Base-by-base conservation (phyloP, 192 early-diverging fungal species). In the Linnemannia schmuckeri region DNA sequence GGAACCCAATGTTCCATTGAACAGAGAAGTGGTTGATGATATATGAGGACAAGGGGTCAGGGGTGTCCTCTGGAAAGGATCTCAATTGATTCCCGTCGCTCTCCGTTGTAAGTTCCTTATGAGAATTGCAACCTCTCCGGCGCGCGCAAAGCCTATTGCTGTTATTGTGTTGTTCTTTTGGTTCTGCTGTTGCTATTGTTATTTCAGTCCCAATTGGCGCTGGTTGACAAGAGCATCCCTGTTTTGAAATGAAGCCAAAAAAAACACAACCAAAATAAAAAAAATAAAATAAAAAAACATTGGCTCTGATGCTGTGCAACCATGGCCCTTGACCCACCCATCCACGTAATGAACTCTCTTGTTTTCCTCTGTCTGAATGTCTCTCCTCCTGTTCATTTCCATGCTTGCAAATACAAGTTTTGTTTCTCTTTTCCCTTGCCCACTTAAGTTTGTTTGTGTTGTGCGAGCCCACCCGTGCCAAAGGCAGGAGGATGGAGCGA, bases 281-380 rank as follows among this genome's bases (percentile, higher is more conserved):
- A n/a, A n/a, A n/a, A n/a, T n/a, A n/a, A n/a, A n/a, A n/a, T n/a
- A n/a, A n/a, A 33, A 30, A 33, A 30, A 66, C 33, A 30, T 61
- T 61, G 55, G 61, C 61, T 66, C 61, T 66, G 61, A 66, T 66
- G 61, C 61, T 66, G 61, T 66, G 61, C 61, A 66, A 66, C 61
- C 61, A 33, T 66, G 13, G 61, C 61, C 61, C 61, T 66, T 66
- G 61, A 66, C 30, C 61, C 30, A 33, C 30, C 27, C 61, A 66
- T 22, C 61, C 61, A 66, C 61, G 30, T 66, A 66, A 66, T 66
- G 30, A 66, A 66, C 61, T 66, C 61, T 57, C 55, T 27, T 7
- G 6, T 24, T n/a, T 57, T 2, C 55, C 55, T 57, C n/a, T 57
- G 55, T 57, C 55, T 57, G 55, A 1, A n/a, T 27, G n/a, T 1